phyloP scores from a whole-genome alignment of 352 stramenopile species.

The Phytophthora palmivora region DNA sequence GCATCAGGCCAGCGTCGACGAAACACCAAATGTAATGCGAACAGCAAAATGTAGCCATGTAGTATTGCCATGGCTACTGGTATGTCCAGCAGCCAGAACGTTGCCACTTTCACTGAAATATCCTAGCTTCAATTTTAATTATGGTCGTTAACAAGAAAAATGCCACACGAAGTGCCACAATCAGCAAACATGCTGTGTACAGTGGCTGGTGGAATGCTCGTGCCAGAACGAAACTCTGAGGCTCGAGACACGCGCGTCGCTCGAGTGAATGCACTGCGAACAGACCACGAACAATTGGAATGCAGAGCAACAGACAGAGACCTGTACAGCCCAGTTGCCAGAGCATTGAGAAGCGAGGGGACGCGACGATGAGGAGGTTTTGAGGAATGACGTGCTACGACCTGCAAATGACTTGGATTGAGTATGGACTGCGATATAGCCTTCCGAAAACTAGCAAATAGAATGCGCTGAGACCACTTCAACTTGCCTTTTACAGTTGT shows the following conservation, averaged over 20 bases:
- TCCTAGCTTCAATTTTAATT: not conserved
- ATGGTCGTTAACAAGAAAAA: slow-evolving; percentile 28
- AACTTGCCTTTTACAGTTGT: slow-evolving; percentile 19
- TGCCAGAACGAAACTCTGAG: slow-evolving; percentile 28
- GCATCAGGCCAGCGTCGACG: slow-evolving; percentile 28
- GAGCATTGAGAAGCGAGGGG: slow-evolving; percentile 18
- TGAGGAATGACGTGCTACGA: slow-evolving; percentile 10
- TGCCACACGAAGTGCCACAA: slow-evolving; percentile 32
- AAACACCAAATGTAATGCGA: slow-evolving; percentile 33
- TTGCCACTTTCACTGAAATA: slow-evolving; percentile 9
- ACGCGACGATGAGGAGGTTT: slow-evolving; percentile 11
- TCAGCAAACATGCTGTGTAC: slow-evolving; percentile 23
- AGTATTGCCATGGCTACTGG: slow-evolving; percentile 33
- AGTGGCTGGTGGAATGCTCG: slow-evolving; percentile 40
- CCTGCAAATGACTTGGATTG: slow-evolving; percentile 11
- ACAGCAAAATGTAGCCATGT: slow-evolving; percentile 46
- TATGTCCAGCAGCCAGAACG: slow-evolving; percentile 48
- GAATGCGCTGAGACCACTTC: slow-evolving; percentile 13
- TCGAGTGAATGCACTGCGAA: slow-evolving; percentile 24
- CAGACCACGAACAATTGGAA: slow-evolving; percentile 17
- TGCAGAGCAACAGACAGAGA: slow-evolving; percentile 20
- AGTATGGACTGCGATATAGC: slow-evolving; percentile 7
- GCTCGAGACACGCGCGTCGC: slow-evolving; percentile 1
- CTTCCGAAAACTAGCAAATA: slow-evolving; percentile 1
- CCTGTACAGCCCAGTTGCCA: slow-evolving; percentile 27